Evolutionary conservation across 2,329 filamentous ascomycete species (phyloP), one percentile per base, ranked within the genome.

Genomic region (Fusarium pseudonygamai): DNA sequence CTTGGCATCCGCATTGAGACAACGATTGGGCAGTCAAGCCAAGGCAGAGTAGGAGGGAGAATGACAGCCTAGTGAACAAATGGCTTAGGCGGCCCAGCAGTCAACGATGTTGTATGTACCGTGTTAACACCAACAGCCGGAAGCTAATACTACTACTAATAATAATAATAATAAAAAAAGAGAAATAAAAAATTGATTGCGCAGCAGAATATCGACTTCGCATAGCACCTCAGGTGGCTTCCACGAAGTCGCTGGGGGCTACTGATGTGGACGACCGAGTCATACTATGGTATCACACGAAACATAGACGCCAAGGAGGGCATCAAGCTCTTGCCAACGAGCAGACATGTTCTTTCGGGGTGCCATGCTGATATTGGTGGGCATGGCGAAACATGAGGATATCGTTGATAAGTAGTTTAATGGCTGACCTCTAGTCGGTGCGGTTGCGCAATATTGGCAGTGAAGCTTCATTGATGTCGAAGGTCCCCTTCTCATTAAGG

Each of bases 21-120:
- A 69, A 49, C 46, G 60, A 64, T 45, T 55, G 57, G 52, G 42
- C 61, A 49, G 52, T 59, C 57, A 50, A 72, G 69, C 66, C 64
- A 67, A 67, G 63, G 52, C 61, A 59, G 37, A 42, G 63, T 65
- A 42, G 53, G 57, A 32, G 37, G 46, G 39, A 50, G 36, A 40
- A 50, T 20, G 39, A 66, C 36, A 47, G 37, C 42, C 49, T 52
- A 45, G 50, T 67, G 50, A 66, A 45, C 37, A 64, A 65, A 65
- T 57, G 37, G 60, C 40, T 36, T 65, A 57, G 42, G 60, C 26
- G 26, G 43, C 26, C 50, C 32, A 67, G 58, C 24, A 28, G 50
- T n/a, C 50, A 53, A 53, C 46, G 43, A 37, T 42, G 37, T 28
- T 47, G 46, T 56, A 45, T 47, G 46, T 56, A 45, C 65, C 36